phyloP scores from a whole-genome alignment of 2,329 filamentous ascomycete genomes.

The Calonectria honghensis region DNA sequence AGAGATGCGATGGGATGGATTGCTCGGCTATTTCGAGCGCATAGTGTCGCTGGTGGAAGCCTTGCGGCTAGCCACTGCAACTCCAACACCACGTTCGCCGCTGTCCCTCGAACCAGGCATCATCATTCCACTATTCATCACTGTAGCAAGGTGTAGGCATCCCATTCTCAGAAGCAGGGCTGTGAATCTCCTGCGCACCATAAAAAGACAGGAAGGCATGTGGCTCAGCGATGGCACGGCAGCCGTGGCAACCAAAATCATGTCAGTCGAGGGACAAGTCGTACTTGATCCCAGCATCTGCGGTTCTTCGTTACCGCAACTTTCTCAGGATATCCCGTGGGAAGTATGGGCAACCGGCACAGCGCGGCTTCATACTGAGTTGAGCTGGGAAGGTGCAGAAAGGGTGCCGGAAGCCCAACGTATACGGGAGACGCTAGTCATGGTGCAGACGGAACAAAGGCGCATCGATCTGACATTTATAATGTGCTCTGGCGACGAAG shows the following conservation, averaged over 20 bases:
- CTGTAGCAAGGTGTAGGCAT: slow-evolving; percentile 56
- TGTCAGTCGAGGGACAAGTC: slow-evolving; percentile 50
- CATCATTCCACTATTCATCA: slow-evolving; percentile 56
- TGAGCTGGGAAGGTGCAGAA: slow-evolving; percentile 50
- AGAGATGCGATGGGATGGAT: slow-evolving; percentile 56
- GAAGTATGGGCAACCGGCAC: slow-evolving; percentile 49
- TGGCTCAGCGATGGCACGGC: slow-evolving; percentile 58
- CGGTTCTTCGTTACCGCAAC: not conserved
- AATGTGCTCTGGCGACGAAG: slow-evolving; percentile 47
- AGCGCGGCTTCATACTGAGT: slow-evolving; percentile 30
- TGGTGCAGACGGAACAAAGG: slow-evolving; percentile 46
- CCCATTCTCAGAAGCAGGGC: slow-evolving; percentile 54
- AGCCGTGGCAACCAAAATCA: slow-evolving; percentile 48
- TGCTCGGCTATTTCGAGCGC: slow-evolving; percentile 56
- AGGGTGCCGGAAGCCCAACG: slow-evolving; percentile 49
- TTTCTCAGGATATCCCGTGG: slow-evolving; percentile 45
- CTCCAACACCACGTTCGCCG: slow-evolving; percentile 43
- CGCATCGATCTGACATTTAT: slow-evolving; percentile 49
- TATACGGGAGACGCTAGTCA: slow-evolving; percentile 52
- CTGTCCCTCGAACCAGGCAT: slow-evolving; percentile 59
- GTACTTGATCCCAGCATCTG: slow-evolving; percentile 44
- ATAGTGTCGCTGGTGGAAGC: slow-evolving; percentile 48
- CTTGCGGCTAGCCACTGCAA: slow-evolving; percentile 43
- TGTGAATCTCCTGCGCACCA: slow-evolving; percentile 49
- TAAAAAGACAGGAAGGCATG: slow-evolving; percentile 58